phyloP scores from a whole-genome alignment of 108 stramenopile genomes.

The Mediolabrus comicus region DNA sequence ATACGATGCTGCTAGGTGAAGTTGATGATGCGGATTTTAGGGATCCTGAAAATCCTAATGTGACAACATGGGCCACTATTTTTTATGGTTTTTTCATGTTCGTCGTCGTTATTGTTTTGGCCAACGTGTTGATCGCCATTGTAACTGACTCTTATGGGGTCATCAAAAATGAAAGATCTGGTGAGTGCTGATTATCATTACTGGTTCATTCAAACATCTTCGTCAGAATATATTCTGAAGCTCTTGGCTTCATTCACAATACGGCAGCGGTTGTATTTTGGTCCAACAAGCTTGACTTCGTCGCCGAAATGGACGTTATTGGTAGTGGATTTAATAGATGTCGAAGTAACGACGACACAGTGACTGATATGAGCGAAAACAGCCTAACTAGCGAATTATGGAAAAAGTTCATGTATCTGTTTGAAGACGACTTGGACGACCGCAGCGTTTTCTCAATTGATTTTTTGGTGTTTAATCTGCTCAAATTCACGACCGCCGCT shows the following conservation, averaged over 20 bases:
- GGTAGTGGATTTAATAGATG: background rate
- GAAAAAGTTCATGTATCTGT: constrained; percentile 45
- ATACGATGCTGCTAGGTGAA: constrained; percentile 59
- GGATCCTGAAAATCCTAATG: constrained; percentile 35
- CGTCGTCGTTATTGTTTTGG: constrained; percentile 48
- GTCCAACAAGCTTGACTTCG: constrained; percentile 59
- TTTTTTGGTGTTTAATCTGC: constrained; percentile 7
- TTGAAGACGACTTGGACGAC: constrained; percentile 24
- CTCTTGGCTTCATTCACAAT: background rate
- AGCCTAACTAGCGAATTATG: constrained; percentile 19
- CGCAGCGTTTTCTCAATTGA: constrained; percentile 8
- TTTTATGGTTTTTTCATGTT: constrained; percentile 35
- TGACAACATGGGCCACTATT: constrained; percentile 20
- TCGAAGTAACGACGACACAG: background rate
- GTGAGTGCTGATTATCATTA: constrained; percentile 8
- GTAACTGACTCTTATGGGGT: constrained; percentile 70
- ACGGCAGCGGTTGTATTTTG: constrained; percentile 54
- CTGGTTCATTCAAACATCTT: too few species aligned
- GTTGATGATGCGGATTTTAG: constrained; percentile 49
- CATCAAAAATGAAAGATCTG: constrained; percentile 50
- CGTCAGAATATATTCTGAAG: too few species aligned
- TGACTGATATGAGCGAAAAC: constrained; percentile 3
- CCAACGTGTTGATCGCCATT: constrained; percentile 76
- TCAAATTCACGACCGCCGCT: constrained; percentile 39
- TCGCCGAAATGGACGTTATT: constrained; percentile 59